Conservation (phyloP, 2,329 filamentous ascomycete species). For the Neonectria neomacrospora region DNA sequence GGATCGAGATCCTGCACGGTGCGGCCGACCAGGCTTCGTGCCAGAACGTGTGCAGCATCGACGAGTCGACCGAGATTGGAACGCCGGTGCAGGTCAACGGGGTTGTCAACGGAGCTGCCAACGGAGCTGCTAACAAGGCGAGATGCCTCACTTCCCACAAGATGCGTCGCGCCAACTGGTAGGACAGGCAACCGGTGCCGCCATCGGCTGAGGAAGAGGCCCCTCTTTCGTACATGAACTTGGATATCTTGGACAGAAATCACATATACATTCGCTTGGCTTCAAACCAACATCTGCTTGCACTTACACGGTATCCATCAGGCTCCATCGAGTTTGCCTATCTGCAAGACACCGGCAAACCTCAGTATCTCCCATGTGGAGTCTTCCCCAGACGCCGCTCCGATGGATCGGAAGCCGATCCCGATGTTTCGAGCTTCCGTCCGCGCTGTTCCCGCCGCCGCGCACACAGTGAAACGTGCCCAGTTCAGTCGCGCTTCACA, state of each 20-base stretch:
- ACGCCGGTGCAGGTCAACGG: conserved; percentile 48
- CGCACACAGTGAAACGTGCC: conserved; percentile 5
- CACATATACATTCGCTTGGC: neutral
- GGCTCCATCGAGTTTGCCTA: neutral
- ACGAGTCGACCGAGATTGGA: conserved; percentile 49
- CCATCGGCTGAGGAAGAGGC: neutral
- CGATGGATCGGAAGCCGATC: conserved; percentile 7
- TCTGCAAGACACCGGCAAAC: neutral
- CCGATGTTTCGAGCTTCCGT: conserved; percentile 6
- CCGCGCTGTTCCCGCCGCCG: conserved; percentile 3
- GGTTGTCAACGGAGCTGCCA: neutral
- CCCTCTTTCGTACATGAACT: neutral
- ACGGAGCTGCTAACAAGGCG: conserved; percentile 1
- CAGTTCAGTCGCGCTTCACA: neutral
- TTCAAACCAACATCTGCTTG: neutral
- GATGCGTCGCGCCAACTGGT: neutral
- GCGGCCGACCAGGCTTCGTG: conserved; percentile 42
- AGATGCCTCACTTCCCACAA: conserved; percentile 1
- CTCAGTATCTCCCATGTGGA: conserved; percentile 1
- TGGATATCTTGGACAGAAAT: neutral
- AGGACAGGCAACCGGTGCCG: neutral
- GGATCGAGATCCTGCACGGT: conserved; percentile 68
- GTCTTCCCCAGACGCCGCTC: conserved; percentile 22
- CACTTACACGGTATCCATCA: neutral
- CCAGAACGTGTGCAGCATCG: conserved; percentile 38